These are phyloP conservation scores for Geranomyces michiganensis DNA, from an alignment of 192 early-diverging fungal genomes.

Conservation along the genomic window DNA sequence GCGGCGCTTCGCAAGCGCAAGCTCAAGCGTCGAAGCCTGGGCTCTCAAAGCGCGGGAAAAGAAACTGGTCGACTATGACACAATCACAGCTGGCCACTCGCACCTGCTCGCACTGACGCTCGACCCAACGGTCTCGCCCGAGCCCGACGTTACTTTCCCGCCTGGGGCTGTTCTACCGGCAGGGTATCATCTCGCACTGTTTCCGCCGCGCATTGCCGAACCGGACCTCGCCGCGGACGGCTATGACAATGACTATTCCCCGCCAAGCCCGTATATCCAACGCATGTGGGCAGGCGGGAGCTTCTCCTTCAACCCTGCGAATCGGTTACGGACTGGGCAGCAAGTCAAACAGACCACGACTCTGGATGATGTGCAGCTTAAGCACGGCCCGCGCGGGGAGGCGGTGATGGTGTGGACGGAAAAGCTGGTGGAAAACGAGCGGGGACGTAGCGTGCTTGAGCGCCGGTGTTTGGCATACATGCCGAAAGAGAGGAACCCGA, in stretches of 20 bases:
- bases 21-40: not conserved
- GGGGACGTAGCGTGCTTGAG: constrained; percentile 67
- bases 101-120: constrained; percentile 17
- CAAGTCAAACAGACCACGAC: constrained; percentile 61
- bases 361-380: constrained; percentile 57
- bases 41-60: not conserved
- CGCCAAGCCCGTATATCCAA: constrained; percentile 71
- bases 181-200: constrained; percentile 77
- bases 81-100: constrained; percentile 2
- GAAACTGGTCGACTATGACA: constrained; percentile 6
- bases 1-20: no score
- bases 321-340: constrained; percentile 69
- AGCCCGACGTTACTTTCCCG: not conserved
- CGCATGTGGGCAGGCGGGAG: constrained; percentile 89
- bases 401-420: constrained; percentile 73
- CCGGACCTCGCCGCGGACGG: constrained; percentile 74
- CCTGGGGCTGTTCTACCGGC: constrained; percentile 55
- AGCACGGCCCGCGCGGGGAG: constrained; percentile 52
- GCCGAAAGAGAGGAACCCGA: constrained; percentile 10
- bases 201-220: constrained; percentile 73
- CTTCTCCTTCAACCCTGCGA: constrained; percentile 54
- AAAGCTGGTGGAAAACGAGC: constrained; percentile 63
- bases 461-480: constrained; percentile 70
- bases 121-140: not conserved
- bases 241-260: constrained; percentile 75